Conservation (phyloP, 176 grass and related monocot species). For the Luzula sylvatica region DNA sequence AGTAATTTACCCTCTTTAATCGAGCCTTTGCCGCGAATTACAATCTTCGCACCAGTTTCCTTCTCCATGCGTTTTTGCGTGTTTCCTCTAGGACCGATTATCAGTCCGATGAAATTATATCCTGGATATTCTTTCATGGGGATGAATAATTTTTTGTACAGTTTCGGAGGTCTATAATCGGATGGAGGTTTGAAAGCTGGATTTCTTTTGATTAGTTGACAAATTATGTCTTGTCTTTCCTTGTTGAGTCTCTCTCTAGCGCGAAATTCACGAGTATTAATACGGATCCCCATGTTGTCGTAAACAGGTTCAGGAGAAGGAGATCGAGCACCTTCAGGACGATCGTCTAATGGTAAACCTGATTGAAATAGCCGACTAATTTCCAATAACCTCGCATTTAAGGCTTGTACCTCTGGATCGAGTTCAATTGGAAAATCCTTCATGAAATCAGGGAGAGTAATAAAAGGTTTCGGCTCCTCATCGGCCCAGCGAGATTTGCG, state of each 20-base stretch:
- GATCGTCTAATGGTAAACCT: constrained; percentile 62
- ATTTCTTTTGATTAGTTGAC: constrained; percentile 87
- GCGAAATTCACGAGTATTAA: constrained; percentile 84
- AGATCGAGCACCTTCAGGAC: constrained; percentile 69
- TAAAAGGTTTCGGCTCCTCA: constrained; percentile 61
- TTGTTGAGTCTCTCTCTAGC: constrained; percentile 71
- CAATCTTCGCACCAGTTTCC: constrained; percentile 93
- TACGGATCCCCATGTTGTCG: constrained; percentile 85
- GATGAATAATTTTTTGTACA: constrained; percentile 95
- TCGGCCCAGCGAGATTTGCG: constrained; percentile 92
- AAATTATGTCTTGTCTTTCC: constrained; percentile 92
- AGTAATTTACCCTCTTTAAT: constrained; percentile 88
- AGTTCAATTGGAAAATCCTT: constrained; percentile 87
- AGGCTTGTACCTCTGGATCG: constrained; percentile 81
- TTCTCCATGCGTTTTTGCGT: constrained; percentile 99
- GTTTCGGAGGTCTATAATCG: constrained; percentile 86
- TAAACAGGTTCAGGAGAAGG: constrained; percentile 80
- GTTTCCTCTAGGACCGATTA: constrained; percentile 76
- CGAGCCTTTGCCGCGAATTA: constrained; percentile 88
- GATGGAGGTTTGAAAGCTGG: constrained; percentile 84
- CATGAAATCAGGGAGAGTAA: constrained; percentile 90
- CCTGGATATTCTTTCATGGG: constrained; percentile 93
- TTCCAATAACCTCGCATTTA: constrained; percentile 73
- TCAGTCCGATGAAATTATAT: constrained; percentile 91
- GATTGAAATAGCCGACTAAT: constrained; percentile 63